Evolutionary conservation across 495 filamentous ascomycete species (phyloP), one percentile per base, ranked within the genome.

Genomic region (Evernia prunastri): DNA sequence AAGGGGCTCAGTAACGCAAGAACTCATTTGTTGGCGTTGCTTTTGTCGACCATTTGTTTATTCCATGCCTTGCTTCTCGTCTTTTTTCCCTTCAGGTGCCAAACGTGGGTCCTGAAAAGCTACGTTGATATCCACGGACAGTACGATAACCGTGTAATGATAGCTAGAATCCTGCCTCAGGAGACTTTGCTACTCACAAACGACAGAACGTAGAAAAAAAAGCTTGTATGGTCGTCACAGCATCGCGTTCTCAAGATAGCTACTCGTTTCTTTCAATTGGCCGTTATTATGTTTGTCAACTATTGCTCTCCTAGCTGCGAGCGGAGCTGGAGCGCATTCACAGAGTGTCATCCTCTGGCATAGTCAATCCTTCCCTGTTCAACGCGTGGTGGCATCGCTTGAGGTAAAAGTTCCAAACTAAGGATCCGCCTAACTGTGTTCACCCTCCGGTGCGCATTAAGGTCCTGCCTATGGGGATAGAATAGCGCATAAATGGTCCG

Each of bases 81-180:
- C n/a, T n/a, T n/a, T 12, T 39, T 10, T 23, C 1, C 18, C 42
- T n/a, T 45, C 7, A 45, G 42, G 18, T 45, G 42, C n/a, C 20
- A 10, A 47, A 1, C 20, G 45, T 13, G n/a, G 45, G 45, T 23
- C 8, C 13, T 47, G 23, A 4, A 45, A 25, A 17, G 5, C 12
- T 1, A 12, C 2, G 8, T 10, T 0, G 7, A 4, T 11, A 0
- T 25, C 0, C 2, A 18, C 9, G 23, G n/a, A 42, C 5, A n/a
- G n/a, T n/a, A 45, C 5, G 4, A 45, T 6, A 45, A 23, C 2
- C 20, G 9, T 6, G 15, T 25, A 47, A 11, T 4, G 12, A 29
- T 29, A 3, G 47, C 25, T 29, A 27, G 6, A 2, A 9, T 29
- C 17, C 25, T 12, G 15, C 25, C 3, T 27, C 7, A 17, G 4